These are phyloP conservation scores for Cladosporium sp. DNA, from an alignment of 2,329 filamentous ascomycete species.

Conservation along the genomic window DNA sequence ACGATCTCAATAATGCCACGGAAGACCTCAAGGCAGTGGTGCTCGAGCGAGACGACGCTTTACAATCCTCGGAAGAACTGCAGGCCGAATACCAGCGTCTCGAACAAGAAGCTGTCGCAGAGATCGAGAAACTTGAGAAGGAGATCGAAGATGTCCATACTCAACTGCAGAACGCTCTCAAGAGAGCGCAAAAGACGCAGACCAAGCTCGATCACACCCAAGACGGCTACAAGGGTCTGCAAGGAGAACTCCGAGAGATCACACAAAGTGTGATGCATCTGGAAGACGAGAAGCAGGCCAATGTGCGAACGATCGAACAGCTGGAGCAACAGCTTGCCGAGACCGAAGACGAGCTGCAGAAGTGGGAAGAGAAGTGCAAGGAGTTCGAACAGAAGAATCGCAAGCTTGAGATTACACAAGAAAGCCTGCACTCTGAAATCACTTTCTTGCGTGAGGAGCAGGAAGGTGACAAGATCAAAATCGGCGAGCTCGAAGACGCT, in stretches of 20 bases:
- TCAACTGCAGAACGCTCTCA: conserved; percentile 47
- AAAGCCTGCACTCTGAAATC: conserved; percentile 89
- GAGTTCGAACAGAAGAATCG: conserved; percentile 87
- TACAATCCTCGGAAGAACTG: conserved; percentile 66
- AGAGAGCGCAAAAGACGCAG: conserved; percentile 51
- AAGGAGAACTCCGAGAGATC: conserved; percentile 88
- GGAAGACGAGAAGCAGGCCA: conserved; percentile 82
- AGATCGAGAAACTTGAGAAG: conserved; percentile 47
- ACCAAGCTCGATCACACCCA: conserved; percentile 68
- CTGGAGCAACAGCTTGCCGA: conserved; percentile 80
- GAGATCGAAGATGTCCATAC: conserved; percentile 40
- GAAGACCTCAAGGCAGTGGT: conserved; percentile 77
- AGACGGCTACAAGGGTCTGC: conserved; percentile 87
- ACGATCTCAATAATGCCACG: conserved; percentile 73
- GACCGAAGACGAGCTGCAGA: conserved; percentile 80
- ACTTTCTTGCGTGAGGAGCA: conserved; percentile 95
- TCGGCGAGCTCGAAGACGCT: conserved; percentile 83
- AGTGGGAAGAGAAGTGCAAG: conserved; percentile 75
- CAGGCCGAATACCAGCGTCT: conserved; percentile 51
- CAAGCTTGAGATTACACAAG: conserved; percentile 81
- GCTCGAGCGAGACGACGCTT: conserved; percentile 78
- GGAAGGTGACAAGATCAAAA: conserved; percentile 95
- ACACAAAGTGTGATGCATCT: conserved; percentile 81
- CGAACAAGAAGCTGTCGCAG: conserved; percentile 55
- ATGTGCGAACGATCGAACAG: conserved; percentile 71